phyloP scores from a whole-genome alignment of 1,284 basidiomycete species.

The Melampsora larici-populina region DNA sequence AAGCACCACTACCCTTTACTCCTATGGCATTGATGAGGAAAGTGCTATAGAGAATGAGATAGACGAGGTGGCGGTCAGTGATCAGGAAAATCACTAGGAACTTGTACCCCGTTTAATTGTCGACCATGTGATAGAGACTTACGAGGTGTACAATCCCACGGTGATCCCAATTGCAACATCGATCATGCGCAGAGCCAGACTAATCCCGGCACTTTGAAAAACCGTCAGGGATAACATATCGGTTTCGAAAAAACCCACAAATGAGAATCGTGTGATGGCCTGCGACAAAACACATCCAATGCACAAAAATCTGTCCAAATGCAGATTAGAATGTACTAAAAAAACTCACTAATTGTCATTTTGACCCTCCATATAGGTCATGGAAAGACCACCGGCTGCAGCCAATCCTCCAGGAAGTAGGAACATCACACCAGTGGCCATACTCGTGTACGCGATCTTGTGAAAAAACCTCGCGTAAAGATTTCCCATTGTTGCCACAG shows the following conservation, averaged over 20 bases:
- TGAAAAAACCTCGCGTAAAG: slow-evolving; percentile 75
- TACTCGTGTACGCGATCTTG: slow-evolving; percentile 80
- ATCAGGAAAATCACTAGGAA: neutral
- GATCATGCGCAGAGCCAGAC: slow-evolving; percentile 63
- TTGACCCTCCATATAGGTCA: neutral
- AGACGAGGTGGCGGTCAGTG: neutral
- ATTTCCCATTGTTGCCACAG: slow-evolving; percentile 64
- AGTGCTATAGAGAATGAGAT: neutral
- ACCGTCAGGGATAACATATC: slow-evolving; percentile 48
- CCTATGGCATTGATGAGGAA: neutral
- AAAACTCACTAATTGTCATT: neutral
- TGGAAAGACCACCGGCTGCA: neutral
- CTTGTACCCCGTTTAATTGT: neutral
- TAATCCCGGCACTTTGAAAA: slow-evolving; percentile 54
- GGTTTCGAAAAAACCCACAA: neutral
- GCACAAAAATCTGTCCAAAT: neutral
- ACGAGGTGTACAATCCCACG: slow-evolving; percentile 64
- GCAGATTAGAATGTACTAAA: neutral
- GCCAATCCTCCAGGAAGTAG: slow-evolving; percentile 67
- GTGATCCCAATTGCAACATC: slow-evolving; percentile 84
- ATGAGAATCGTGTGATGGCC: neutral
- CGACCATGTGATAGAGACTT: neutral
- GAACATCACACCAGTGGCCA: slow-evolving; percentile 82
- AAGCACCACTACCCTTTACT: neutral
- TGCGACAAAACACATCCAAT: neutral